Evolutionary conservation across 805 yeast species (phyloP).

Genomic region (Candida lessepsii): DNA sequence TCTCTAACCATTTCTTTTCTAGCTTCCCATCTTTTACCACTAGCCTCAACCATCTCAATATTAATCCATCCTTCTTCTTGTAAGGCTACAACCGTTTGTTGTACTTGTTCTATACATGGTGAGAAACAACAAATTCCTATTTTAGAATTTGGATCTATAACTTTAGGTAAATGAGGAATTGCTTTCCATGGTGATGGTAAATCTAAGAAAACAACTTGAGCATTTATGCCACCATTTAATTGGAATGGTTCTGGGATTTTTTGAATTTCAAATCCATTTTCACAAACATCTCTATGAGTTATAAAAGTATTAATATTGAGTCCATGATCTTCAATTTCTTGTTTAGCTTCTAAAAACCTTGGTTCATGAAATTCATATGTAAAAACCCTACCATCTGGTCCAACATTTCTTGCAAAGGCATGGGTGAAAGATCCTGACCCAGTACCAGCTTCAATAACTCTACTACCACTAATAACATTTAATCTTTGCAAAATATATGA

Average conservation of each 20-base stretch:
- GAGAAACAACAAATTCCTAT: slow-evolving; percentile 91
- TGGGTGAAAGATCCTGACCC: slow-evolving; percentile 97
- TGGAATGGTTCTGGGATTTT: slow-evolving; percentile 29
- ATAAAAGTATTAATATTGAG: slow-evolving; percentile 56
- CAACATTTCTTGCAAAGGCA: slow-evolving; percentile 80
- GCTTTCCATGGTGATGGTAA: slow-evolving; percentile 98
- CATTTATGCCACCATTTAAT: slow-evolving; percentile 41
- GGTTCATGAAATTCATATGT: slow-evolving; percentile 91
- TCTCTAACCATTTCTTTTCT: slow-evolving; percentile 84
- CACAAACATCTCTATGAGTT: slow-evolving; percentile 92
- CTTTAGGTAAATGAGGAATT: slow-evolving; percentile 66
- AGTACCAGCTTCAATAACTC: slow-evolving; percentile 95
- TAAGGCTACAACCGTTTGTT: slow-evolving; percentile 75
- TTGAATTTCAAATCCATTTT: slow-evolving; percentile 67
- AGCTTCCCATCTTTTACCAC: slow-evolving; percentile 83
- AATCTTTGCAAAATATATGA: slow-evolving; percentile 85
- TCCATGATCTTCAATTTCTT: slow-evolving; percentile 75
- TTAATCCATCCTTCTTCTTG: slow-evolving; percentile 77
- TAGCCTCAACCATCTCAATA: slow-evolving; percentile 90
- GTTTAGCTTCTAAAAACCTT: slow-evolving; percentile 72
- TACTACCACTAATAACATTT: slow-evolving; percentile 66
- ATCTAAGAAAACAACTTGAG: slow-evolving; percentile 81
- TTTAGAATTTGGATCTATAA: slow-evolving; percentile 50
- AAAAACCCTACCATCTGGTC: slow-evolving; percentile 59
- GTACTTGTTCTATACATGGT: slow-evolving; percentile 97